phyloP scores from a whole-genome alignment of 1,284 basidiomycete species.

The Vanrija humicola region DNA sequence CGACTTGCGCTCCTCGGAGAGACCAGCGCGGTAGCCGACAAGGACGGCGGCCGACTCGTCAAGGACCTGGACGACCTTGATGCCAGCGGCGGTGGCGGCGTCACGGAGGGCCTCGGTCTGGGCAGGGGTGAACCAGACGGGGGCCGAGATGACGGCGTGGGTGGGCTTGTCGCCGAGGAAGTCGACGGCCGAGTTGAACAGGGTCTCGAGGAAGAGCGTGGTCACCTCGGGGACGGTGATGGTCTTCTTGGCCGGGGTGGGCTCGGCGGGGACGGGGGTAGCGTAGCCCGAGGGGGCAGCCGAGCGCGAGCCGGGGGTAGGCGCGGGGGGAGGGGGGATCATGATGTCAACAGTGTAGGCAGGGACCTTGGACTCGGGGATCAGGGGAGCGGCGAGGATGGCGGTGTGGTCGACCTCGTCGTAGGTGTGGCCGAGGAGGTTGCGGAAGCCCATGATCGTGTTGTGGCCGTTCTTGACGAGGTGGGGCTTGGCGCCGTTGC shows the following conservation, averaged over 20 bases:
- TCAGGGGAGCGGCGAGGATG: slow-evolving; percentile 51
- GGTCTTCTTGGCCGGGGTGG: slow-evolving; percentile 67
- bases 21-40: slow-evolving; percentile 49
- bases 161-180: slow-evolving; percentile 77
- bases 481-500: slow-evolving; percentile 91
- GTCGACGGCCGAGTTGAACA: slow-evolving; percentile 83
- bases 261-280: slow-evolving; percentile 68
- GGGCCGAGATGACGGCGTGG: slow-evolving; percentile 81
- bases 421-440: slow-evolving; percentile 82
- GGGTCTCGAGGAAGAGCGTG: slow-evolving; percentile 77
- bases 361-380: slow-evolving; percentile 69
- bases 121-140: slow-evolving; percentile 65
- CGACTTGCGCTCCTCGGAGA: slow-evolving; percentile 46
- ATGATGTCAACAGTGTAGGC: slow-evolving; percentile 83
- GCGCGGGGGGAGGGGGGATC: slow-evolving; percentile 65
- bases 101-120: slow-evolving; percentile 69
- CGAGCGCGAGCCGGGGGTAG: slow-evolving; percentile 51
- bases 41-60: slow-evolving; percentile 76
- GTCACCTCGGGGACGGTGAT: slow-evolving; percentile 82
- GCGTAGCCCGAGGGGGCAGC: slow-evolving; percentile 59
- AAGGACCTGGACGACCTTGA: slow-evolving; percentile 76
- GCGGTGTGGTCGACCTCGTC: slow-evolving; percentile 51
- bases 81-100: slow-evolving; percentile 74
- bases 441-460: slow-evolving; percentile 90
- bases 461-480: slow-evolving; percentile 93